Base-by-base conservation (phyloP, 495 filamentous ascomycete genomes). In the Daldinia childiae region DNA sequence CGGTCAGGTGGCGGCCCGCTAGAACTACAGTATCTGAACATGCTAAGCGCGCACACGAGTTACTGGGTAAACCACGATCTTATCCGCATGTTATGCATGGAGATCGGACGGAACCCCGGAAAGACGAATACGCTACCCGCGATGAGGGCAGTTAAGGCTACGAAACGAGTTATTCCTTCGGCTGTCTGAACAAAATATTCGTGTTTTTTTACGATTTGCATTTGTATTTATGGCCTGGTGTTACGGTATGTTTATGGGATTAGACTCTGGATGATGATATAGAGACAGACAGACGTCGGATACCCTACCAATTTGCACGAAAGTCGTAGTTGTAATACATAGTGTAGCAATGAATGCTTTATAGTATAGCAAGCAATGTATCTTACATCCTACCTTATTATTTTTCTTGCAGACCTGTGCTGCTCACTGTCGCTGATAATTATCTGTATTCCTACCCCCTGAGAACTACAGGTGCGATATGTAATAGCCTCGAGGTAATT, bases 11-110 rank as follows among this genome's bases (percentile, higher is more conserved):
- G 91, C 21, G 93, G 95, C 0, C 87, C 93, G 4, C 82, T 98
- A 29, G 94, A 96, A 79, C 92, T 97, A 58, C 94, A 98, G 82
- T 99, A 99, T 77, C 78, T 98, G 4, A 97, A 96, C 70, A 99
- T 99, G 95, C 79, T 99, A 65, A 92, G 93, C 62, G 95, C 95
- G n/a, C 95, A 99, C 79, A 93, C 92, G 64, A 93, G 91, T 68
- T 99, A 99, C 74, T 98, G 95, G 95, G 86, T 87, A 9, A 88
- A 90, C 70, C 84, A 86, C 63, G 95, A 98, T 77, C 92, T 98
- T 79, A 89, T 95, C 26, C 81, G 94, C 39, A 89, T 98, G 76
- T 76, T 98, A 58, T 95, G 97, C 19, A 79, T 93, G 41, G 95
- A 99, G 80, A 88, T 95, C 72, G 94, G 95, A 8, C 82, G 95